phyloP scores from a whole-genome alignment of 106 monocot species.

The Iris macrosiphon region DNA sequence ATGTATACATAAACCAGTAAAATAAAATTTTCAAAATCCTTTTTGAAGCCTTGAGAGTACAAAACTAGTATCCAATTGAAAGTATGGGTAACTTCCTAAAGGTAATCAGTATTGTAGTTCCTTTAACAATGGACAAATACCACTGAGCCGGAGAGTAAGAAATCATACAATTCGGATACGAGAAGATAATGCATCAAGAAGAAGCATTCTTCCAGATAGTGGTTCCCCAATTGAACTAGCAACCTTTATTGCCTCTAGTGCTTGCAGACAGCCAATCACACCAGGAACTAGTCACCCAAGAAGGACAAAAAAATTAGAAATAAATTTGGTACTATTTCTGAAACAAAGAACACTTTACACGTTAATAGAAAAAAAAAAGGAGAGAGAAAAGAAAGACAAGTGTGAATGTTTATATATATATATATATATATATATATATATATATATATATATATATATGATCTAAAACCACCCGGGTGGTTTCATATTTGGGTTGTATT shows the following conservation, averaged over 20 bases:
- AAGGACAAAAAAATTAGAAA: neutral
- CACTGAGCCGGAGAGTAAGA: slow-evolving; percentile 1
- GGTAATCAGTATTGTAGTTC: too few species aligned
- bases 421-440: neutral
- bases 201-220: slow-evolving; percentile 90
- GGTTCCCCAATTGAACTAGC: slow-evolving; percentile 77
- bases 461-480: too few species aligned
- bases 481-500: too few species aligned
- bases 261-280: slow-evolving; percentile 95
- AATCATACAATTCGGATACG: slow-evolving; percentile 76
- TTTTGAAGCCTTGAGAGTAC: too few species aligned
- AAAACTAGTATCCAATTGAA: too few species aligned
- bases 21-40: too few species aligned
- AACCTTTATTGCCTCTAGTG: slow-evolving; percentile 95
- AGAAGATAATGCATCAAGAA: slow-evolving; percentile 85
- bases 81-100: too few species aligned
- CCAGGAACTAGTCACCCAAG: slow-evolving; percentile 81
- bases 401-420: neutral
- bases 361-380: neutral
- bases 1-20: neutral
- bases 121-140: too few species aligned
- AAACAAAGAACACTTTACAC: too few species aligned
- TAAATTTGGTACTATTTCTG: neutral
- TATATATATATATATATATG: neutral
- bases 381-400: neutral